Evolutionary conservation across 306 rosid species (phyloP).

Genomic region (Vigna unguiculata): DNA sequence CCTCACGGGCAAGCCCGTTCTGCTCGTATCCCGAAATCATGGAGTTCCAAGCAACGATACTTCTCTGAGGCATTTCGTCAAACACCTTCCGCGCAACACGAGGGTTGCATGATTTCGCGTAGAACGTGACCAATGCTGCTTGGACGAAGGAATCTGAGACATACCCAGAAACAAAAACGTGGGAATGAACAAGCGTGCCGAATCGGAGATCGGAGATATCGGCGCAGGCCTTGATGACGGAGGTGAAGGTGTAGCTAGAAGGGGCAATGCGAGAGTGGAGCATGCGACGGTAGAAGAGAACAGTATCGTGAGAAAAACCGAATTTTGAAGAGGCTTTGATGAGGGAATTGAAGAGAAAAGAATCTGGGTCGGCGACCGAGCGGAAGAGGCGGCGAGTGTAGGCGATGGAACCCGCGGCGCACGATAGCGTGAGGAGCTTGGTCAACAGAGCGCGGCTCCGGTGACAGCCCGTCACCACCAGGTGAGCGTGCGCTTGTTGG

Average conservation of each 20-base stretch:
- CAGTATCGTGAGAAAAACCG: conserved; percentile 64
- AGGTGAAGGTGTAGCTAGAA: conserved; percentile 79
- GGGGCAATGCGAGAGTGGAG: conserved; percentile 53
- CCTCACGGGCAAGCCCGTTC: conserved; percentile 68
- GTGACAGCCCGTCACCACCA: conserved; percentile 70
- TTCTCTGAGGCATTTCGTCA: conserved; percentile 68
- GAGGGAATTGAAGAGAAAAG: conserved; percentile 75
- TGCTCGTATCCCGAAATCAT: conserved; percentile 87
- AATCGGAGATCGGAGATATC: conserved; percentile 59
- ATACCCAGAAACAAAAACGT: conserved; percentile 64
- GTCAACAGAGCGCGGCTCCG: conserved; percentile 75
- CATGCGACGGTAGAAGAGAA: conserved; percentile 73
- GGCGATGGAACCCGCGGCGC: conserved; percentile 74
- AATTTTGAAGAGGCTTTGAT: conserved; percentile 68
- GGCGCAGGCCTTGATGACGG: conserved; percentile 90
- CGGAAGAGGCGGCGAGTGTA: conserved; percentile 67
- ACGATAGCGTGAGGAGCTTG: conserved; percentile 72
- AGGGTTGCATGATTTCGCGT: conserved; percentile 63
- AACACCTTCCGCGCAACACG: conserved; percentile 62
- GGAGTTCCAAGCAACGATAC: conserved; percentile 84
- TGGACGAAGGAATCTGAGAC: conserved; percentile 75
- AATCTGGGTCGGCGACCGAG: conserved; percentile 66
- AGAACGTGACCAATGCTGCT: conserved; percentile 62
- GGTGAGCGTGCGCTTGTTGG: conserved; percentile 77
- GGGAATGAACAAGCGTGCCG: conserved; percentile 67